Evolutionary conservation across 2,329 filamentous ascomycete species (phyloP), one percentile per base, ranked within the genome.

Genomic region (Tetracladium maxilliforme): DNA sequence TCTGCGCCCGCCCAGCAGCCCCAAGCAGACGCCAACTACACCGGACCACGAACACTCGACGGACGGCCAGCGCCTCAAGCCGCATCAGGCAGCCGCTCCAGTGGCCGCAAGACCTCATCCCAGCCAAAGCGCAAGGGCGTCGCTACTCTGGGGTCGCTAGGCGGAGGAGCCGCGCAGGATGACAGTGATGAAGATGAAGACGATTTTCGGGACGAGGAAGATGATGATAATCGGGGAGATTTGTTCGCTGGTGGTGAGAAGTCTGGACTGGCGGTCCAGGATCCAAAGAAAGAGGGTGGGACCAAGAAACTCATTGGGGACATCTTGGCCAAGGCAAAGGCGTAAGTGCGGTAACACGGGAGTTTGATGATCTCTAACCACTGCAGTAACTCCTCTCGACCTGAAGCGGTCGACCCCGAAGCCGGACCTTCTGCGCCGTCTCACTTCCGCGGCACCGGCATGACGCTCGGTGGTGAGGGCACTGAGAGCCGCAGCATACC

Each of bases 241-340:
- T 56, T 86, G 33, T 90, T 86, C 48, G 76, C 82, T 12, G 82
- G 82, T 25, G 82, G 82, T 17, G 82, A 87, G 52, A 90, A 90
- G 61, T 87, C 80, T 16, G 73, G 69, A 1, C 48, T 78, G 22
- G 73, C 72, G 13, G 66, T 78, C 14, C 70, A 77, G 40, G 72
- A 77, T 37, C 72, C 72, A 2, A 32, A 31, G 7, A 42, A 45
- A 58, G 25, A 48, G 49, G 21, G 52, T 61, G 3, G 62, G 65
- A 20, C 53, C 65, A 1, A 55, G 39, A 64, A 60, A 35, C 54
- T 76, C 29, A 64, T 77, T 35, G 64, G 61, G 27, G 70, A 76
- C 32, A 70, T 78, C 30, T 47, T 78, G 7, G 61, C 68, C 38
- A 72, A 74, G 41, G 73, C 72, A 2, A 61, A 58, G 47, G 62